These are phyloP conservation scores for Bremia lactucae DNA, from an alignment of 352 stramenopile genomes.

Conservation along the genomic window DNA sequence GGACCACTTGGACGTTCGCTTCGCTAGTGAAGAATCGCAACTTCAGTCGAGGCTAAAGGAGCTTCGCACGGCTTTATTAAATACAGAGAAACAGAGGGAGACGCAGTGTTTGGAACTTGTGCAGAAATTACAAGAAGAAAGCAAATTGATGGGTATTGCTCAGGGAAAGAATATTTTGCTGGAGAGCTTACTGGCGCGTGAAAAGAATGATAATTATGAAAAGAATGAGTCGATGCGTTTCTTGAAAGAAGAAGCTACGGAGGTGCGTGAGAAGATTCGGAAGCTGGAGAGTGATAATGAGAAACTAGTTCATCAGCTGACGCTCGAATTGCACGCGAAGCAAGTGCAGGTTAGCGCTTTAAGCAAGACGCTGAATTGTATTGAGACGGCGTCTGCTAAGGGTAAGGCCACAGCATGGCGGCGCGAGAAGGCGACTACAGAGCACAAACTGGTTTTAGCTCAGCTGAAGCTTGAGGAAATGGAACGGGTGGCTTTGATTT, in stretches of 20 bases:
- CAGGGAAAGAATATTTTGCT: slow-evolving; percentile 51
- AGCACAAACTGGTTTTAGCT: slow-evolving; percentile 48
- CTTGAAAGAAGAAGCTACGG: slow-evolving; percentile 44
- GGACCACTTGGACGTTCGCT: slow-evolving; percentile 36
- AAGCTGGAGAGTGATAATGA: slow-evolving; percentile 48
- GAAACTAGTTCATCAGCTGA: slow-evolving; percentile 44
- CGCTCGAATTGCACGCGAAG: slow-evolving; percentile 44
- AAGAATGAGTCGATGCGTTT: slow-evolving; percentile 42
- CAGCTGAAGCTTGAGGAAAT: slow-evolving; percentile 55
- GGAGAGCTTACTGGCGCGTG: slow-evolving; percentile 44
- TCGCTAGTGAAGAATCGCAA: slow-evolving; percentile 37
- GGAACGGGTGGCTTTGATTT: slow-evolving; percentile 29
- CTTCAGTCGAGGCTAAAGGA: slow-evolving; percentile 38
- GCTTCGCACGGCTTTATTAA: slow-evolving; percentile 27
- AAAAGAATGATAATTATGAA: slow-evolving; percentile 48
- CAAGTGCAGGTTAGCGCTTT: slow-evolving; percentile 43
- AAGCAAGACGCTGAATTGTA: slow-evolving; percentile 42
- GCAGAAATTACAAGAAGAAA: slow-evolving; percentile 45
- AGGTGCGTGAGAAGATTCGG: slow-evolving; percentile 45
- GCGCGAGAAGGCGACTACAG: slow-evolving; percentile 46
- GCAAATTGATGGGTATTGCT: slow-evolving; percentile 48
- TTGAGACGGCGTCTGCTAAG: slow-evolving; percentile 38
- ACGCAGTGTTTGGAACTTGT: slow-evolving; percentile 39
- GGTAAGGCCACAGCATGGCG: slow-evolving; percentile 38
- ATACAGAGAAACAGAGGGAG: slow-evolving; percentile 43